Conservation (phyloP, 306 rosid species). For the Malus sieversii region DNA sequence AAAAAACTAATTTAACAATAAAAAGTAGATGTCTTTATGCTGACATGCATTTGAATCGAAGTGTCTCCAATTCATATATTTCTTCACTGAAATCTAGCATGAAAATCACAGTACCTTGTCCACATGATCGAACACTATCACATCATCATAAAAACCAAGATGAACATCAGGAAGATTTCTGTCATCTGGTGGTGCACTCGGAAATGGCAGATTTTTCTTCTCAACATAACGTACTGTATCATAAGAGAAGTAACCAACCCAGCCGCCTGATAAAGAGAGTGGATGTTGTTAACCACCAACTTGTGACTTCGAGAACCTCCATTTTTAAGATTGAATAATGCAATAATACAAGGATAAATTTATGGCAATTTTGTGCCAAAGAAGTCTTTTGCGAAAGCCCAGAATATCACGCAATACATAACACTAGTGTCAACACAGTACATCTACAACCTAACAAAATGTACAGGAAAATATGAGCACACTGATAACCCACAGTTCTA, state of each 20-base stretch:
- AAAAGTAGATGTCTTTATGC: background rate
- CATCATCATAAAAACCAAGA: conserved; percentile 86
- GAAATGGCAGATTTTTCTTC: conserved; percentile 85
- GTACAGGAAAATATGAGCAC: too few relatives aligned
- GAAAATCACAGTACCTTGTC: conserved; percentile 56
- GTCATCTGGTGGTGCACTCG: conserved; percentile 74
- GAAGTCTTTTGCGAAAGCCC: background rate
- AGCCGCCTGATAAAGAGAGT: conserved; percentile 59
- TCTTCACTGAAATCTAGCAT: background rate
- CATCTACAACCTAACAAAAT: background rate
- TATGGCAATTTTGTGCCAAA: background rate
- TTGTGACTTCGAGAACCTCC: background rate
- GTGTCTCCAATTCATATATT: background rate
- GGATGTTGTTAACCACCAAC: conserved; percentile 2
- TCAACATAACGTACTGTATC: conserved; percentile 95
- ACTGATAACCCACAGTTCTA: background rate
- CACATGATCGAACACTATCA: conserved; percentile 91
- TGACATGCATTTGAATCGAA: background rate
- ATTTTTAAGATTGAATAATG: background rate
- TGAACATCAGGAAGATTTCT: conserved; percentile 91
- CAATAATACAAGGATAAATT: background rate
- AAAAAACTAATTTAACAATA: too few relatives aligned
- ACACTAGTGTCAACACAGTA: background rate
- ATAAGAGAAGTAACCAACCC: conserved; percentile 96
- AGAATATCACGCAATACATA: background rate